phyloP scores from a whole-genome alignment of 371 early-diverging fungal species.

The Syncephalastrum contaminatum region DNA sequence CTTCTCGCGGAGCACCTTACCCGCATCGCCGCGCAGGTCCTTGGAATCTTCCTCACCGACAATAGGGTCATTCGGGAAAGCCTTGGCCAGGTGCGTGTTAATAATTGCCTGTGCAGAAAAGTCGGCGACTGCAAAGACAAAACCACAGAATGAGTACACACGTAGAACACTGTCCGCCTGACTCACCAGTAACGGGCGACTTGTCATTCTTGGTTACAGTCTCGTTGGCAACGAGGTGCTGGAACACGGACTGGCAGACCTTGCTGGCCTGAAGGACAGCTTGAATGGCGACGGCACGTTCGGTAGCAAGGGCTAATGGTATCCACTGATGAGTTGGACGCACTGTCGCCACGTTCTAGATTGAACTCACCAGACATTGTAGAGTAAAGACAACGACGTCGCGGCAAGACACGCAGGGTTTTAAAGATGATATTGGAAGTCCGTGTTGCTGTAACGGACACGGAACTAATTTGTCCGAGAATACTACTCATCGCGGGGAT shows the following conservation, averaged over 20 bases:
- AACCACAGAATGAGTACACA: neutral
- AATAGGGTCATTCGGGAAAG: slow-evolving; percentile 86
- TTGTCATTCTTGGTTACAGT: slow-evolving; percentile 89
- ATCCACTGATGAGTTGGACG: no score
- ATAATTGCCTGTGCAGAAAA: slow-evolving; percentile 96
- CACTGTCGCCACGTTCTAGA: no score
- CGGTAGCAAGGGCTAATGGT: slow-evolving; percentile 51
- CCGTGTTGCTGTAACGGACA: no score
- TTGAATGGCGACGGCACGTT: slow-evolving; percentile 82
- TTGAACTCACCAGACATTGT: no score
- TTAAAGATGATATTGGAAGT: no score
- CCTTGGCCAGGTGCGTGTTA: slow-evolving; percentile 67
- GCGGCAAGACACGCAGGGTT: no score
- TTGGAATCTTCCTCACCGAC: slow-evolving; percentile 94
- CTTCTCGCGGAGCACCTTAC: slow-evolving; percentile 66
- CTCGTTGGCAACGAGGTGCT: slow-evolving; percentile 72
- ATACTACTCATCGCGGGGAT: no score
- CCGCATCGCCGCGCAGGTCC: slow-evolving; percentile 75
- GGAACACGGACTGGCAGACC: slow-evolving; percentile 84
- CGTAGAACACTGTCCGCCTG: neutral
- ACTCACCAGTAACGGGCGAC: slow-evolving; percentile 89
- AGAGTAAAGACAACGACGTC: no score
- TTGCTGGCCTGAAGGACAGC: slow-evolving; percentile 86
- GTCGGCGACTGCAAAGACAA: slow-evolving; percentile 78
- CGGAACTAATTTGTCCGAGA: no score